These are phyloP conservation scores for Talaromyces islandicus DNA, from an alignment of 2,329 filamentous ascomycete genomes.

Conservation along the genomic window DNA sequence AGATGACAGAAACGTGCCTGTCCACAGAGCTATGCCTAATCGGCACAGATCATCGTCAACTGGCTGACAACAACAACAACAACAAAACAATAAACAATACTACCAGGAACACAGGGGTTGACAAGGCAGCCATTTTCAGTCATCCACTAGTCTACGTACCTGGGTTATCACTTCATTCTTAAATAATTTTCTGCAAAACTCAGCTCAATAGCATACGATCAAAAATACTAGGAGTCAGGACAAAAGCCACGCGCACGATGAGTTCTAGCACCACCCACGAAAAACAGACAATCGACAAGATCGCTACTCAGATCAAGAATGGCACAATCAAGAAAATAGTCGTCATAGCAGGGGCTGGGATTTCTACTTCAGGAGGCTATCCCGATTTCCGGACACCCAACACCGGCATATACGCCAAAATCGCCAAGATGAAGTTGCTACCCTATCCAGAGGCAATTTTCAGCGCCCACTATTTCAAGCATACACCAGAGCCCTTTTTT, in stretches of 20 bases:
- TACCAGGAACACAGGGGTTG: too few relatives aligned
- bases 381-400: slow-evolving; percentile 83
- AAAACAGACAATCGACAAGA: not conserved
- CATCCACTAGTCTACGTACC: not conserved
- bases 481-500: slow-evolving; percentile 78
- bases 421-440: slow-evolving; percentile 64
- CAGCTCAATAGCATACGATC: not conserved
- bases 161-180: not conserved
- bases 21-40: too few relatives aligned
- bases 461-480: slow-evolving; percentile 73
- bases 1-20: too few relatives aligned
- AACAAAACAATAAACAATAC: not conserved
- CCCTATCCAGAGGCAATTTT: slow-evolving; percentile 83
- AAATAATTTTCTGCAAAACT: not conserved
- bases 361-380: slow-evolving; percentile 53
- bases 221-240: not conserved
- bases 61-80: not conserved
- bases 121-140: not conserved
- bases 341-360: slow-evolving; percentile 62
- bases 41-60: not conserved
- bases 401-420: slow-evolving; percentile 80
- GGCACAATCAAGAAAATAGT: slow-evolving; percentile 15
- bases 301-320: slow-evolving; percentile 14
- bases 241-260: not conserved
- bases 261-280: not conserved